Evolutionary conservation across 768 basidiomycete species (phyloP).

Genomic region (Gelatoporia subvermispora): DNA sequence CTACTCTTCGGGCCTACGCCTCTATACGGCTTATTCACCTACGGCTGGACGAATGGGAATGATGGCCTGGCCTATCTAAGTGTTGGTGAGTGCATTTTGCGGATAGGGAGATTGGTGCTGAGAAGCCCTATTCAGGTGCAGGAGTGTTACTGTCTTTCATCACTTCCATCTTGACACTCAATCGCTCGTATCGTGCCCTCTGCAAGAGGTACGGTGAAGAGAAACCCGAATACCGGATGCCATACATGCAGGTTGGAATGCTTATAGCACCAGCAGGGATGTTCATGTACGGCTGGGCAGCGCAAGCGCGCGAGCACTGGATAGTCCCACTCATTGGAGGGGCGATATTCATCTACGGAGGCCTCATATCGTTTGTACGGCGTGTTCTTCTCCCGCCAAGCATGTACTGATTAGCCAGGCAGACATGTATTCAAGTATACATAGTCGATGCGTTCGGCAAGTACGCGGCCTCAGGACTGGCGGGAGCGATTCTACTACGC

Average conservation of each 20-base stretch:
- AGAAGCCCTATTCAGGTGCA: background rate
- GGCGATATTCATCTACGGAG: conserved; percentile 3
- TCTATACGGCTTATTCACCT: conserved; percentile 4
- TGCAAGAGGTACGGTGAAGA: conserved; percentile 2
- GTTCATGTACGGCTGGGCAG: background rate
- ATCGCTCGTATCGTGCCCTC: background rate
- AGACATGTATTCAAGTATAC: conserved; percentile 3
- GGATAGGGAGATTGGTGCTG: too few relatives aligned
- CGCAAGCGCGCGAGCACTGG: background rate
- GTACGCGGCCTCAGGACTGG: conserved; percentile 1
- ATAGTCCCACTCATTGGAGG: conserved; percentile 4
- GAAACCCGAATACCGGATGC: conserved; percentile 7
- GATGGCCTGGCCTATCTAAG: conserved; percentile 4
- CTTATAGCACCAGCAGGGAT: background rate
- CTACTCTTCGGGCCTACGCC: conserved; percentile 4
- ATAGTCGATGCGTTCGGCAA: background rate
- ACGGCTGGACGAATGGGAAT: conserved; percentile 4
- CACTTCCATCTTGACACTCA: background rate
- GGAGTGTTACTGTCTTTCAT: background rate
- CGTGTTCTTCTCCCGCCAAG: background rate
- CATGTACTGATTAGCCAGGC: background rate
- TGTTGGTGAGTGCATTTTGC: background rate
- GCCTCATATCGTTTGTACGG: background rate
- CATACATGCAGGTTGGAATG: conserved; percentile 4
- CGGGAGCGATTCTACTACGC: background rate